A percentile compares a stretch with the other conserved stretches of the same genome.
Evolutionary conservation across 177 flowering plant genomes (phyloP).

Genomic region (Vitis hybrid): DNA sequence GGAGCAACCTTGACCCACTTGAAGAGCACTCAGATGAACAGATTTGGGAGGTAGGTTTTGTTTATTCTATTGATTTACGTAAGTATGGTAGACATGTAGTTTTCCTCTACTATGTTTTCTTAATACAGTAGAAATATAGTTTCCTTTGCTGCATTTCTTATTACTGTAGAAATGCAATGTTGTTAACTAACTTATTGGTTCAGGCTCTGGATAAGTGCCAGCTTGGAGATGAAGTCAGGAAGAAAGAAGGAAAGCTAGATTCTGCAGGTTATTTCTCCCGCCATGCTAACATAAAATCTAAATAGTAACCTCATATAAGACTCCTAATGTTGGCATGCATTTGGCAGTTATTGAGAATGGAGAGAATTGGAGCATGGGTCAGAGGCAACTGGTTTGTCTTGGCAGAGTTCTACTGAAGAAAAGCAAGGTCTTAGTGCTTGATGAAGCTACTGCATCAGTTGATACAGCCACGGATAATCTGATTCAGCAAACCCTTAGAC

Average conservation of each 20-base stretch:
- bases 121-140: not conserved
- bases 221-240: slow-evolving; percentile 71
- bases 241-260: slow-evolving; percentile 62
- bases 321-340: not conserved
- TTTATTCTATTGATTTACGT: too few species aligned
- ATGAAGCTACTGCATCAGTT: slow-evolving; percentile 88
- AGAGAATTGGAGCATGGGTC: slow-evolving; percentile 91
- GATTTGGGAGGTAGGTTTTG: slow-evolving; percentile 69
- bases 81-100: too few species aligned
- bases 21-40: slow-evolving; percentile 74
- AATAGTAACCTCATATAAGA: not conserved
- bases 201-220: slow-evolving; percentile 77
- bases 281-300: not conserved
- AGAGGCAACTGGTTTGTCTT: slow-evolving; percentile 80
- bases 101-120: too few species aligned
- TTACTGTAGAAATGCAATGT: too few species aligned
- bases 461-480: slow-evolving; percentile 79
- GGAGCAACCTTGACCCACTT: slow-evolving; percentile 76
- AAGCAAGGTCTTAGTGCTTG: slow-evolving; percentile 79
- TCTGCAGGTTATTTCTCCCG: slow-evolving; percentile 43
- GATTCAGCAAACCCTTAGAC: slow-evolving; percentile 61
- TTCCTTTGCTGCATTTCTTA: not conserved
- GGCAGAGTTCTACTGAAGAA: slow-evolving; percentile 77
- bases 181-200: not conserved
- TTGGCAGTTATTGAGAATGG: slow-evolving; percentile 73